phyloP scores from a whole-genome alignment of 257 asterid genomes.

The Henckelia pumila region DNA sequence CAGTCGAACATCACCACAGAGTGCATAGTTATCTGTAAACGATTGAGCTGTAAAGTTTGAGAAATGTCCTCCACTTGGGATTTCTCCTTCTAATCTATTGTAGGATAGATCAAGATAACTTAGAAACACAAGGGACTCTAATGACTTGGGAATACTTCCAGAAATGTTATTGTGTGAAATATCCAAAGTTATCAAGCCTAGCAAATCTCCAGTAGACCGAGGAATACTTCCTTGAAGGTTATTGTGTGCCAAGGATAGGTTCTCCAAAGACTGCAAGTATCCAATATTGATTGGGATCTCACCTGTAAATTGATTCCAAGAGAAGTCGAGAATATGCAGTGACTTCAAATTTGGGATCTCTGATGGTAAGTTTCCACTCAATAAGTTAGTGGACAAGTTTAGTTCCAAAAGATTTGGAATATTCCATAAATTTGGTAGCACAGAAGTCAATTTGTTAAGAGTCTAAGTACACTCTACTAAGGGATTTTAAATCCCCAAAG shows the following conservation, averaged over 20 bases:
- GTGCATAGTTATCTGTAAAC: neutral
- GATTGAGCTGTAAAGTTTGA: conserved; percentile 17
- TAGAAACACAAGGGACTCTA: conserved; percentile 9
- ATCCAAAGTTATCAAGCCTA: conserved; percentile 10
- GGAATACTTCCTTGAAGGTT: conserved; percentile 6
- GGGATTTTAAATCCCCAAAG: conserved; percentile 8
- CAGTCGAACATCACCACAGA: conserved; percentile 8
- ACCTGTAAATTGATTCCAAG: conserved; percentile 23
- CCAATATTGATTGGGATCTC: conserved; percentile 19
- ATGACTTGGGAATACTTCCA: conserved; percentile 23
- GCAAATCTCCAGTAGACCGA: neutral
- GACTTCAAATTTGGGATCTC: conserved; percentile 11
- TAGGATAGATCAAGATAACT: conserved; percentile 16
- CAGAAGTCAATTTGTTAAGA: conserved; percentile 21
- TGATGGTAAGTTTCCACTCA: conserved; percentile 12
- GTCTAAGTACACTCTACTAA: conserved; percentile 11
- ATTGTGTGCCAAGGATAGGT: neutral
- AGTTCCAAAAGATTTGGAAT: conserved; percentile 6
- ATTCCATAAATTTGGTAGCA: conserved; percentile 10
- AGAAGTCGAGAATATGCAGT: conserved; percentile 5
- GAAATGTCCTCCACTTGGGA: conserved; percentile 21
- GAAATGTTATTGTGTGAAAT: conserved; percentile 22
- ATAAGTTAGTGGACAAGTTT: conserved; percentile 24
- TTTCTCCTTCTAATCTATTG: conserved; percentile 20
- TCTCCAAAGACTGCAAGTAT: neutral